A percentile compares a stretch with the other conserved stretches of the same genome.
Conservation (phyloP, 805 yeast species). For the Suhomyces kilbournensis region DNA sequence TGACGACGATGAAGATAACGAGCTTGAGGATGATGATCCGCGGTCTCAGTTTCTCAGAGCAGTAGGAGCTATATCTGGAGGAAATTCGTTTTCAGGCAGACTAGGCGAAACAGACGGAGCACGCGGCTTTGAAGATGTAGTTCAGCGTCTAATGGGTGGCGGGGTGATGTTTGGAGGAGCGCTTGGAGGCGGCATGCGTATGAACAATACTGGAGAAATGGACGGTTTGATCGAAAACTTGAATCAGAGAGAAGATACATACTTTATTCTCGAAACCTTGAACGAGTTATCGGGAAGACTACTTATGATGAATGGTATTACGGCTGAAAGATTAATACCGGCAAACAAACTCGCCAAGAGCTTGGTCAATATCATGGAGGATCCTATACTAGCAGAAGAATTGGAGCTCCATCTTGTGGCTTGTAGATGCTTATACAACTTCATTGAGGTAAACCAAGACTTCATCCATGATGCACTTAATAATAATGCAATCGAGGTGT, state of each 20-base stretch:
- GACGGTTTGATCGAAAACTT: conserved; percentile 36
- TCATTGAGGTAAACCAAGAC: conserved; percentile 71
- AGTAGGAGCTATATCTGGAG: conserved; percentile 19
- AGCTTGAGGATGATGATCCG: conserved; percentile 15
- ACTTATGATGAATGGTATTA: conserved; percentile 63
- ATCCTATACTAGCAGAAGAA: conserved; percentile 57
- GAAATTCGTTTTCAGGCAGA: not conserved
- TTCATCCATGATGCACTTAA: conserved; percentile 60
- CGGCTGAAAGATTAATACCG: conserved; percentile 65
- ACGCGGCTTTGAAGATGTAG: conserved; percentile 27
- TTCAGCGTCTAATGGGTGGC: conserved; percentile 31
- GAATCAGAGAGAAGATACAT: conserved; percentile 53
- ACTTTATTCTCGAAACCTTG: conserved; percentile 57
- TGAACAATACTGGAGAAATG: conserved; percentile 24
- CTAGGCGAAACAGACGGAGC: conserved; percentile 1
- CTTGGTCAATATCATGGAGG: conserved; percentile 56
- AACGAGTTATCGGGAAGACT: conserved; percentile 62
- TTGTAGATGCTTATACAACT: conserved; percentile 78
- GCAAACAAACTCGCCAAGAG: conserved; percentile 51
- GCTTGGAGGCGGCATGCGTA: not conserved
- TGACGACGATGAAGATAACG: conserved; percentile 15
- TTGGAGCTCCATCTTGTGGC: conserved; percentile 80
- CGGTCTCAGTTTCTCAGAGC: conserved; percentile 26
- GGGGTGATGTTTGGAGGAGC: conserved; percentile 17
- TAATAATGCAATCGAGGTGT: conserved; percentile 61